These are phyloP conservation scores for Calendula officinalis DNA, from an alignment of 129 eudicot genomes.

Conservation along the genomic window DNA sequence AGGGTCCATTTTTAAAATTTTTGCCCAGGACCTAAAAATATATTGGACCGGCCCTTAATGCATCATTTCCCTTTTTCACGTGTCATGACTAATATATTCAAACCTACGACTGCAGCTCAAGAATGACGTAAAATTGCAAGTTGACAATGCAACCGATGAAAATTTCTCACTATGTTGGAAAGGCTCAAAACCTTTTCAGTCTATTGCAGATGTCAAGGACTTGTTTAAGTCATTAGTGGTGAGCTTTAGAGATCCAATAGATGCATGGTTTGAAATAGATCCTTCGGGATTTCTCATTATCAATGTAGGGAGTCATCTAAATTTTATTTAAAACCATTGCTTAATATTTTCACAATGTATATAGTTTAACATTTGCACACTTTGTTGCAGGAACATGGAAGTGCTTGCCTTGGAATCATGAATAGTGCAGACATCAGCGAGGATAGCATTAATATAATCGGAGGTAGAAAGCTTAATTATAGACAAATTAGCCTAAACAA, in stretches of 20 bases:
- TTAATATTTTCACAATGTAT: not conserved
- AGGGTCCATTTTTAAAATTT: too few relatives aligned
- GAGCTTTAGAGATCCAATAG: constrained; percentile 37
- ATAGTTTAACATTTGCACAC: not conserved
- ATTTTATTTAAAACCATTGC: too few relatives aligned
- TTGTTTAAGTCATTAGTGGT: constrained; percentile 57
- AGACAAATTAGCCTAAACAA: not conserved
- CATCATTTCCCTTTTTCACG: not conserved
- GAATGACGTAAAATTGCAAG: constrained; percentile 39
- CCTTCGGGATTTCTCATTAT: constrained; percentile 77
- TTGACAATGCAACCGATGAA: constrained; percentile 56
- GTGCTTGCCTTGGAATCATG: constrained; percentile 69
- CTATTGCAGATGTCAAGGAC: constrained; percentile 46
- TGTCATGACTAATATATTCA: constrained; percentile 5
- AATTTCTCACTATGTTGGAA: constrained; percentile 86
- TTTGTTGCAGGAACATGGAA: constrained; percentile 50
- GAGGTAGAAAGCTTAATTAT: constrained; percentile 47
- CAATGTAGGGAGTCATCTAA: constrained; percentile 38
- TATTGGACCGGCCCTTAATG: too few relatives aligned
- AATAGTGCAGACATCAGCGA: constrained; percentile 56
- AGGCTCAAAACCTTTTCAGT: constrained; percentile 65
- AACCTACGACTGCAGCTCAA: constrained; percentile 58
- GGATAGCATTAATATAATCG: constrained; percentile 43
- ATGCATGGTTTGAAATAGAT: constrained; percentile 41
- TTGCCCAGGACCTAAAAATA: too few relatives aligned